These are phyloP conservation scores for Calocybe indica DNA, from an alignment of 768 basidiomycete species.

Conservation along the genomic window DNA sequence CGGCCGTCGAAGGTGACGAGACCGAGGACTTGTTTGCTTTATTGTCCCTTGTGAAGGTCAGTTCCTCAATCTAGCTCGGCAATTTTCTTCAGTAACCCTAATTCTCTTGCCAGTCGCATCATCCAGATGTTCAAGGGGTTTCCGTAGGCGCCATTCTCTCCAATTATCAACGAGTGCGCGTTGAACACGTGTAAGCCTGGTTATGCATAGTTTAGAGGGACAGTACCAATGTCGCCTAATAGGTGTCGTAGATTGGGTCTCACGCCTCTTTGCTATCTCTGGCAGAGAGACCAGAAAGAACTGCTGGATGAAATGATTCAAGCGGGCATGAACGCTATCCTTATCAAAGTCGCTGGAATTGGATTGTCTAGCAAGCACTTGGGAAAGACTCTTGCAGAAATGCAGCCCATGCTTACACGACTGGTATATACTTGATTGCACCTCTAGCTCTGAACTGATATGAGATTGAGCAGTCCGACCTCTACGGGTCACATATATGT, in stretches of 20 bases:
- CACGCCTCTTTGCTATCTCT: slow-evolving; percentile 82
- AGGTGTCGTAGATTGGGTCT: slow-evolving; percentile 80
- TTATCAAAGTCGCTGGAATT: slow-evolving; percentile 96
- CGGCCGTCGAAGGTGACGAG: slow-evolving; percentile 77
- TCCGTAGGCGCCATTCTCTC: slow-evolving; percentile 97
- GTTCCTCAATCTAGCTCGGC: slow-evolving; percentile 4
- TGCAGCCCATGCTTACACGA: slow-evolving; percentile 65
- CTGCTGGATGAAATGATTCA: slow-evolving; percentile 84
- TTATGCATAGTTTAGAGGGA: background rate
- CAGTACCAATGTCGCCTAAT: background rate
- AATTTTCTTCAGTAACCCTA: background rate
- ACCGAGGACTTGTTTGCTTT: slow-evolving; percentile 88
- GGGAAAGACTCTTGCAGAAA: slow-evolving; percentile 65
- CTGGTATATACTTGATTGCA: slow-evolving; percentile 44
- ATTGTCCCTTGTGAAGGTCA: slow-evolving; percentile 71
- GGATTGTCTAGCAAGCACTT: slow-evolving; percentile 77
- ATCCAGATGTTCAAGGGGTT: slow-evolving; percentile 81
- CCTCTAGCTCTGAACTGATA: background rate
- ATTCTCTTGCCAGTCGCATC: slow-evolving; percentile 41
- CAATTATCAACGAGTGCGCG: slow-evolving; percentile 93
- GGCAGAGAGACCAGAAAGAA: slow-evolving; percentile 88
- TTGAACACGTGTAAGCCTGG: slow-evolving; percentile 86
- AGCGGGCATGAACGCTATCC: slow-evolving; percentile 69
- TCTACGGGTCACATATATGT: slow-evolving; percentile 90
- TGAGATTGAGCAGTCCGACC: slow-evolving; percentile 45